Percentiles rank a stretch among this genome's conserved stretches.
These are phyloP conservation scores for Pouteria glomerata DNA, from an alignment of 148 eudicot species.

Conservation along the genomic window DNA sequence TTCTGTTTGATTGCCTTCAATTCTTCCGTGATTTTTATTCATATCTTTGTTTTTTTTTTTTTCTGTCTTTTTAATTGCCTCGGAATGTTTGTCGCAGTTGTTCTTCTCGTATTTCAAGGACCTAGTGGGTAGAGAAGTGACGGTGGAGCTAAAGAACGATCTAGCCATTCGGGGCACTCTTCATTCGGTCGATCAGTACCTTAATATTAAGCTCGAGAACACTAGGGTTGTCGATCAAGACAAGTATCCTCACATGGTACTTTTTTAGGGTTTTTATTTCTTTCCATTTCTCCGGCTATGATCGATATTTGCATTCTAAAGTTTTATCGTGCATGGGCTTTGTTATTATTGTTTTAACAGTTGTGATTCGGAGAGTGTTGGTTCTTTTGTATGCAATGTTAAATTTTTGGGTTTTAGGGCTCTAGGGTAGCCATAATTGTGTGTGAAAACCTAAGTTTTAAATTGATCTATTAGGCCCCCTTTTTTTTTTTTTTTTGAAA, in stretches of 20 bases:
- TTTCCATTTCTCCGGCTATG: background rate
- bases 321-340: background rate
- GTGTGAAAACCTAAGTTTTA: background rate
- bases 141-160: slow-evolving; percentile 93
- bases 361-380: background rate
- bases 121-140: slow-evolving; percentile 87
- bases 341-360: background rate
- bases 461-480: too few relatives aligned
- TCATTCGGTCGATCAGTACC: slow-evolving; percentile 97
- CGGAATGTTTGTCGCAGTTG: slow-evolving; percentile 43
- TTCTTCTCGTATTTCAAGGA: slow-evolving; percentile 97
- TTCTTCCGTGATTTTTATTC: background rate
- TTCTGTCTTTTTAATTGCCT: background rate
- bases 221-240: slow-evolving; percentile 98
- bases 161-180: slow-evolving; percentile 84
- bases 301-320: background rate
- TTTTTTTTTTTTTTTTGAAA: background rate
- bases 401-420: background rate
- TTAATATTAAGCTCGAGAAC: slow-evolving; percentile 93
- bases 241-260: slow-evolving; percentile 97
- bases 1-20: too few relatives aligned
- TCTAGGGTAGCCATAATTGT: background rate
- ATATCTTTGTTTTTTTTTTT: background rate
- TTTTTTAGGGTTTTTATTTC: slow-evolving; percentile 11
- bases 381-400: background rate